Percentiles rank a stretch among this genome's conserved stretches.
Evolutionary conservation across 768 basidiomycete species (phyloP).

Genomic region (Fomitopsis pulvina): DNA sequence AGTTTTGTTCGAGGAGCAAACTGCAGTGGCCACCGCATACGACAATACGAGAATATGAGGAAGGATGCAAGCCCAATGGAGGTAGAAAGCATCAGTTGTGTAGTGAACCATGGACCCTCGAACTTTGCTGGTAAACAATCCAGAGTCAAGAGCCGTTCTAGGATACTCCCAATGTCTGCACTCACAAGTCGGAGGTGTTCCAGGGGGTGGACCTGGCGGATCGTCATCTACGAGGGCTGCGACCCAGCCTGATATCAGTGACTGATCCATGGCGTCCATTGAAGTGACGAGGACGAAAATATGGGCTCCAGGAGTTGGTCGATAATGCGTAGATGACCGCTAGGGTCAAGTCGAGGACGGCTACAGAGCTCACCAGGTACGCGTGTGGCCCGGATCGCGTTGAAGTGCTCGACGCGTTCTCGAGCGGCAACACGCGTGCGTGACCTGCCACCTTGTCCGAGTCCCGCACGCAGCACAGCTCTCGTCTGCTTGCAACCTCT

Average conservation of each 20-base stretch:
- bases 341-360: no score
- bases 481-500: not conserved
- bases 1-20: slow-evolving; percentile 94
- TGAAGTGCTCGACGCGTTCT: no score
- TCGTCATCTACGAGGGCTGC: not conserved
- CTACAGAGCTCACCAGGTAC: no score
- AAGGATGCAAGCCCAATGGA: slow-evolving; percentile 76
- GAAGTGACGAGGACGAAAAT: no score
- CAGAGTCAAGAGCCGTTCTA: not conserved
- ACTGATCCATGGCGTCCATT: not conserved
- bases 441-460: no score
- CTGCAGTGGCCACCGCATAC: slow-evolving; percentile 82
- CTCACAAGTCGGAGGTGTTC: not conserved
- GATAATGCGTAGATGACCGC: no score
- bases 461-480: no score
- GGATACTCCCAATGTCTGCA: no score
- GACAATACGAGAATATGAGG: slow-evolving; percentile 81
- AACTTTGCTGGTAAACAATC: slow-evolving; percentile 50
- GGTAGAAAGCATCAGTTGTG: slow-evolving; percentile 76
- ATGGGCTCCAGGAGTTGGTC: no score
- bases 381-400: no score
- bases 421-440: no score
- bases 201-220: not conserved
- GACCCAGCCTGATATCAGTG: not conserved
- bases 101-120: slow-evolving; percentile 94